Conservation (phyloP, 768 basidiomycete genomes). For the Russula compacta region DNA sequence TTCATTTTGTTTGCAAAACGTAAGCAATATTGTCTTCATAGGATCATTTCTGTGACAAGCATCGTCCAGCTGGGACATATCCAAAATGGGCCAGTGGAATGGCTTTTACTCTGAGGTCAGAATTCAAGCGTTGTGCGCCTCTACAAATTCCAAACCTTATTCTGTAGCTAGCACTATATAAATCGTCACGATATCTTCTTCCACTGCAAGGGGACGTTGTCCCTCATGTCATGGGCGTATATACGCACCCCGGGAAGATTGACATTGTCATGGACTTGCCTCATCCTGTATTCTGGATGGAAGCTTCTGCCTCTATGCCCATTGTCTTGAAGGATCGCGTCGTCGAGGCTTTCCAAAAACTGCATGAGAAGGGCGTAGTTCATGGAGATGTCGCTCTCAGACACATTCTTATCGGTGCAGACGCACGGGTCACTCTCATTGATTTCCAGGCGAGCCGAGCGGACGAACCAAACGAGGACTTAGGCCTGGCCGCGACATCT, state of each 20-base stretch:
- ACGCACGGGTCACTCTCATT: constrained; percentile 35
- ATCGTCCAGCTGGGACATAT: constrained; percentile 27
- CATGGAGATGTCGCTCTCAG: constrained; percentile 26
- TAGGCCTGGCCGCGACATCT: constrained; percentile 32
- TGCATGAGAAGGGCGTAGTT: constrained; percentile 30
- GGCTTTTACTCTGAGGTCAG: constrained; percentile 35
- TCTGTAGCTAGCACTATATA: constrained; percentile 43
- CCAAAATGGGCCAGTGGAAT: constrained; percentile 28
- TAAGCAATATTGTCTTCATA: background rate
- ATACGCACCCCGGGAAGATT: constrained; percentile 31
- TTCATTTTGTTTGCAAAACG: constrained; percentile 17
- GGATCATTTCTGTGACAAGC: background rate
- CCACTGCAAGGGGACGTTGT: constrained; percentile 45
- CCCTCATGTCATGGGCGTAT: constrained; percentile 44
- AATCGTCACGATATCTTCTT: constrained; percentile 36
- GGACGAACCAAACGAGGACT: constrained; percentile 23
- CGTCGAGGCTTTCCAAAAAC: constrained; percentile 39
- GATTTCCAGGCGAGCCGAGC: constrained; percentile 42
- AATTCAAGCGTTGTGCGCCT: background rate
- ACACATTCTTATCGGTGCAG: constrained; percentile 47
- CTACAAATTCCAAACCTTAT: background rate
- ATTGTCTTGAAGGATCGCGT: constrained; percentile 41
- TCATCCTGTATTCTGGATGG: constrained; percentile 51
- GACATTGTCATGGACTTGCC: constrained; percentile 46
- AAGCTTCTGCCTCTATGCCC: constrained; percentile 52